These are phyloP conservation scores for Xylaria sp. DNA, from an alignment of 2,329 filamentous ascomycete species.

Conservation along the genomic window DNA sequence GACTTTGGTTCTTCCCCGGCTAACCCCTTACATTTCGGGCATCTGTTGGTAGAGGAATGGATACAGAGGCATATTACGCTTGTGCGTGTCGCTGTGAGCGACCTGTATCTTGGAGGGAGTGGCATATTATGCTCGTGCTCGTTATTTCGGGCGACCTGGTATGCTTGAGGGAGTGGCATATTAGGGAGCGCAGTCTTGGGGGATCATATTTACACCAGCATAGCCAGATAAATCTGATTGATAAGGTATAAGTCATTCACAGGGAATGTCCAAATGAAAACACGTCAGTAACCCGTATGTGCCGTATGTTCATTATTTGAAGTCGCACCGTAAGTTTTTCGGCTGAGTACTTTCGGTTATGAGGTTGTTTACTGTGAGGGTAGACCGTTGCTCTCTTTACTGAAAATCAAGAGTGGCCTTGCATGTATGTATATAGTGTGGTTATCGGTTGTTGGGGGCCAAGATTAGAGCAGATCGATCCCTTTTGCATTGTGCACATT, in stretches of 20 bases:
- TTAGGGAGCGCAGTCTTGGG: background rate
- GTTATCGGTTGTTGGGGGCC: background rate
- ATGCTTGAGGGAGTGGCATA: too few species aligned
- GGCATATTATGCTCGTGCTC: too few species aligned
- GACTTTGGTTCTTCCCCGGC: background rate
- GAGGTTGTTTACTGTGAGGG: background rate
- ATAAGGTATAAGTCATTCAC: constrained; percentile 1
- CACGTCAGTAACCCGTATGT: background rate
- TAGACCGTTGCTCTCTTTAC: background rate
- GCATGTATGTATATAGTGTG: background rate
- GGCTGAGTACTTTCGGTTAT: background rate
- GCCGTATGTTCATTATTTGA: background rate
- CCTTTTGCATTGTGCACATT: background rate
- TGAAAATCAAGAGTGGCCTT: background rate
- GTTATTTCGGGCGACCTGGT: too few species aligned
- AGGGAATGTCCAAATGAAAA: constrained; percentile 1
- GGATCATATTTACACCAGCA: constrained; percentile 6
- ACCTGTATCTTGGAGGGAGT: too few species aligned
- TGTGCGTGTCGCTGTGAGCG: too few species aligned
- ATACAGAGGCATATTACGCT: too few species aligned
- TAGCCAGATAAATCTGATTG: constrained; percentile 4
- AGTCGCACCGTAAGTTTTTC: background rate
- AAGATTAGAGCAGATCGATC: background rate
- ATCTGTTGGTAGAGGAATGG: background rate
- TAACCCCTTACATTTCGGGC: background rate